Evolutionary conservation across 2,329 filamentous ascomycete genomes (phyloP).

Genomic region (Apiospora kogelbergensis): DNA sequence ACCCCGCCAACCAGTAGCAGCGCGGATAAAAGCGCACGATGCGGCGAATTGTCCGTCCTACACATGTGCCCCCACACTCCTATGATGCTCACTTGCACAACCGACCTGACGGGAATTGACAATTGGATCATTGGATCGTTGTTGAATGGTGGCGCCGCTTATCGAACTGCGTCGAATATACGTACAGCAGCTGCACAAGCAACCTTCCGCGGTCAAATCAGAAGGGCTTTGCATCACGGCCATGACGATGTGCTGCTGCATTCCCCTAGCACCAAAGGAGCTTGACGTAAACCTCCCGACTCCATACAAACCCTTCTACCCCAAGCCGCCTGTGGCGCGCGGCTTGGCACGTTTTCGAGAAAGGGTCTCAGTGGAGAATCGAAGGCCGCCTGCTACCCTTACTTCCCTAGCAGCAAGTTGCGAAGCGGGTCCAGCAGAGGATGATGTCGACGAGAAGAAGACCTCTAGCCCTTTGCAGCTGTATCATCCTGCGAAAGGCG

Average conservation of each 20-base stretch:
- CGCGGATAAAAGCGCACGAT: background rate
- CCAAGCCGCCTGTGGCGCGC: background rate
- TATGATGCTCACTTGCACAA: constrained; percentile 3
- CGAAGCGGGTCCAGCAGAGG: background rate
- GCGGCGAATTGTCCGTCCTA: background rate
- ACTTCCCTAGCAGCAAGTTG: background rate
- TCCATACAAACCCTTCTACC: background rate
- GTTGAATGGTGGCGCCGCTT: background rate
- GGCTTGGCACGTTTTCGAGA: constrained; percentile 4
- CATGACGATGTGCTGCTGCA: constrained; percentile 3
- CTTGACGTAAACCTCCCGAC: background rate
- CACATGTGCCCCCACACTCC: background rate
- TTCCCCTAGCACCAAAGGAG: background rate
- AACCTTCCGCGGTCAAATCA: background rate
- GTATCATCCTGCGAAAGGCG: background rate
- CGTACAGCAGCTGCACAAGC: background rate
- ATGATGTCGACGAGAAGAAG: background rate
- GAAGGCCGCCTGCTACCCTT: background rate
- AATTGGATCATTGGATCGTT: background rate
- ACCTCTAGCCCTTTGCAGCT: background rate
- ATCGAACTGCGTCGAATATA: background rate
- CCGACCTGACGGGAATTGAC: background rate
- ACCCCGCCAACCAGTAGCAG: background rate
- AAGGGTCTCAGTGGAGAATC: background rate
- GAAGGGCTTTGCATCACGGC: background rate